phyloP scores from a whole-genome alignment of 108 stramenopile genomes.

The Cyclotella choctawhatcheeana region DNA sequence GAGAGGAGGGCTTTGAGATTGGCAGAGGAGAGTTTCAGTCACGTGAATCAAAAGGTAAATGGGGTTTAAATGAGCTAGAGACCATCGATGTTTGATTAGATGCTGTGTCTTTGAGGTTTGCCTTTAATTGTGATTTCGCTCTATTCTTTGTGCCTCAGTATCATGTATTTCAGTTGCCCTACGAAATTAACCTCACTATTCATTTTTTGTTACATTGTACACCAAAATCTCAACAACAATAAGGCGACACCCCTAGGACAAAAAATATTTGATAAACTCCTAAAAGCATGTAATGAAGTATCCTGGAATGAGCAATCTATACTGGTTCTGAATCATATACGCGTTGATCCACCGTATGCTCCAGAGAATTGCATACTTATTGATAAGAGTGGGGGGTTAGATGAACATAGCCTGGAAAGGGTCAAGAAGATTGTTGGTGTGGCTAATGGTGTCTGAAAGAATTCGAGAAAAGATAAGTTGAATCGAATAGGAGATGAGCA shows the following conservation, averaged over 20 bases:
- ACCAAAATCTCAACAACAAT: conserved; percentile 11
- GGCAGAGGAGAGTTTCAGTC: conserved; percentile 78
- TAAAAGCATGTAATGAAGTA: conserved; percentile 85
- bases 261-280: conserved; percentile 76
- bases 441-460: conserved; percentile 14
- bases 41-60: conserved; percentile 84
- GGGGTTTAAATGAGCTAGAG: no score
- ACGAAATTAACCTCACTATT: no score
- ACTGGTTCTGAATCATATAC: conserved; percentile 65
- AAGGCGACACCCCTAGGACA: conserved; percentile 81
- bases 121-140: no score
- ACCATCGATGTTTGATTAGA: no score
- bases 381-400: conserved; percentile 44
- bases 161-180: no score
- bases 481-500: neutral
- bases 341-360: conserved; percentile 84
- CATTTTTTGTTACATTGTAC: neutral
- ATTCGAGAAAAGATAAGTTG: neutral
- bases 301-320: conserved; percentile 72
- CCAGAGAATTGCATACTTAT: conserved; percentile 69
- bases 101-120: no score
- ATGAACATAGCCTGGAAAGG: conserved; percentile 76
- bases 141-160: no score
- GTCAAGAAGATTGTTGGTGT: conserved; percentile 84
- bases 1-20: conserved; percentile 76